phyloP scores from a whole-genome alignment of 73 alveolate genomes.

The Stentor roeselii region DNA sequence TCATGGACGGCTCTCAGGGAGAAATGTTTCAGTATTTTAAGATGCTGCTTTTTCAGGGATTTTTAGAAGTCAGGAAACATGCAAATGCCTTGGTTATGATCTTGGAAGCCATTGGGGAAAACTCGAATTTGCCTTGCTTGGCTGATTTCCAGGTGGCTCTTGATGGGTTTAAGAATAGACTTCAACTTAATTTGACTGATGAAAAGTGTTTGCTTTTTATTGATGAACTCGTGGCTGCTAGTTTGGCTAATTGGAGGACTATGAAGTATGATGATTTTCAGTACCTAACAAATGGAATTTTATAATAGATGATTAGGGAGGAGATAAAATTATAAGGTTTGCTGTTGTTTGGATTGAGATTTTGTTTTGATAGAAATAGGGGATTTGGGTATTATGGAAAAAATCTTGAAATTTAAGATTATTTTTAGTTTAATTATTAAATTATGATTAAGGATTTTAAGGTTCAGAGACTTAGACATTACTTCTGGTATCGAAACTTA shows the following conservation, averaged over 20 bases:
- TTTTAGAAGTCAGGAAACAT: slow-evolving; percentile 59
- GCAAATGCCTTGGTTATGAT: slow-evolving; percentile 79
- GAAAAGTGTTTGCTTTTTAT: slow-evolving; percentile 52
- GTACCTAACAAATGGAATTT: slow-evolving; percentile 60
- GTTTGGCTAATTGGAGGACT: slow-evolving; percentile 73
- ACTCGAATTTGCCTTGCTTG: slow-evolving; percentile 92
- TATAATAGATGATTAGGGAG: not conserved
- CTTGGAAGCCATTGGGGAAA: slow-evolving; percentile 94
- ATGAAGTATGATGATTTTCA: slow-evolving; percentile 69
- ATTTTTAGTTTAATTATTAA: too few species aligned
- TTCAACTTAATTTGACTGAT: slow-evolving; percentile 61
- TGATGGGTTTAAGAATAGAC: slow-evolving; percentile 78
- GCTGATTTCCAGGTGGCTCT: slow-evolving; percentile 82
- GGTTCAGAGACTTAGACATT: too few species aligned
- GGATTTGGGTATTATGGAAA: too few species aligned
- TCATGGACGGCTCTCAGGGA: slow-evolving; percentile 82
- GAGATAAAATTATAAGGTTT: too few species aligned
- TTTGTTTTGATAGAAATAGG: too few species aligned
- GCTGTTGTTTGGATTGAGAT: too few species aligned
- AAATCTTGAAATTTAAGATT: too few species aligned
- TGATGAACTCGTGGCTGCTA: slow-evolving; percentile 46
- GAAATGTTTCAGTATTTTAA: slow-evolving; percentile 45
- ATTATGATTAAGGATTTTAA: too few species aligned
- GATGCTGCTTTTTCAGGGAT: slow-evolving; percentile 47
- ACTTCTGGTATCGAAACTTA: too few species aligned